Conservation (phyloP, 2,329 filamentous ascomycete genomes). For the Ophiostoma triangulosporum region DNA sequence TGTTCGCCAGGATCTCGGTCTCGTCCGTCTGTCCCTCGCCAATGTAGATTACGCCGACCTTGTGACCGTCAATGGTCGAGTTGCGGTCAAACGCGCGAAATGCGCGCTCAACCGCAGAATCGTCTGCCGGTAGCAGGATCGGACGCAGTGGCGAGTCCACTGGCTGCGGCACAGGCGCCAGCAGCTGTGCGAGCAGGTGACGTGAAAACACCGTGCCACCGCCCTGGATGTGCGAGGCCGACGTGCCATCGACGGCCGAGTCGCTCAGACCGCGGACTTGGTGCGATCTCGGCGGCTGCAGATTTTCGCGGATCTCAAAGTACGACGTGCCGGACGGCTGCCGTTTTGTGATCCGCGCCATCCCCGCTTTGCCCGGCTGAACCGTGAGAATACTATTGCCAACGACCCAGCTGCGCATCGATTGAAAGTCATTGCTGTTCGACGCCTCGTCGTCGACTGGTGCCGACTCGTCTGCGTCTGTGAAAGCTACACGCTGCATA, state of each 20-base stretch:
- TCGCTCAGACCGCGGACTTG: constrained; percentile 21
- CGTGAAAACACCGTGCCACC: constrained; percentile 40
- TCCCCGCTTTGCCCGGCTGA: constrained; percentile 52
- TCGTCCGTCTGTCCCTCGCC: constrained; percentile 76
- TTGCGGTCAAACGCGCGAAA: constrained; percentile 74
- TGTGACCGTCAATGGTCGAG: constrained; percentile 86
- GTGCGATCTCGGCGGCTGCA: constrained; percentile 43
- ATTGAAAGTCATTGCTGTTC: constrained; percentile 47
- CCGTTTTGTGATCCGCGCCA: constrained; percentile 57
- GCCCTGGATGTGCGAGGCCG: not conserved
- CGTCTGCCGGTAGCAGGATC: constrained; percentile 59
- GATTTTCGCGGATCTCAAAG: constrained; percentile 46
- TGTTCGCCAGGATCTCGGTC: constrained; percentile 73
- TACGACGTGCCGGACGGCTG: constrained; percentile 55
- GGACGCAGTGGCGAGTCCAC: constrained; percentile 48
- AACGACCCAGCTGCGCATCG: constrained; percentile 50
- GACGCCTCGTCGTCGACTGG: constrained; percentile 38
- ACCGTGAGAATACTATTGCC: constrained; percentile 63
- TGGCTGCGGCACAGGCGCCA: constrained; percentile 47
- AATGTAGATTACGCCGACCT: constrained; percentile 88
- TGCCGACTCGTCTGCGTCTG: constrained; percentile 66
- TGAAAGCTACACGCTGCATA: constrained; percentile 78
- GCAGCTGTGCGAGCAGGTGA: constrained; percentile 56
- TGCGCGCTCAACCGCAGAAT: constrained; percentile 48
- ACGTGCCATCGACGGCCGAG: not conserved